Evolutionary conservation across 2,329 filamentous ascomycete species (phyloP).

Genomic region (Aspergillus sojae): DNA sequence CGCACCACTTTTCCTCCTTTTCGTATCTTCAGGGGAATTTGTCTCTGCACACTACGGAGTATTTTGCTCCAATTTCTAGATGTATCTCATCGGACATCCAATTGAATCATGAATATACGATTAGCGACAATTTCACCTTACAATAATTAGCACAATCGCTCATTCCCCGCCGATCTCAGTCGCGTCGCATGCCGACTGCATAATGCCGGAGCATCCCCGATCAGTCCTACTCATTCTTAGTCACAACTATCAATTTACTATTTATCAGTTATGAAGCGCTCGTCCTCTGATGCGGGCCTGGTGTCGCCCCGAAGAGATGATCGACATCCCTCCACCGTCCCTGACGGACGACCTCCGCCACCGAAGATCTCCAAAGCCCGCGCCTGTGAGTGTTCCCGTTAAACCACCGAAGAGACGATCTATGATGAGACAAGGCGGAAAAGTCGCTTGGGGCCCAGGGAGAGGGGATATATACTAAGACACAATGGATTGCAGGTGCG

Average conservation of each 20-base stretch:
- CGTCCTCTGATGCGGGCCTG: constrained; percentile 38
- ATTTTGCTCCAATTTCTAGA: background rate
- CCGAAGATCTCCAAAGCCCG: constrained; percentile 46
- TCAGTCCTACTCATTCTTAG: constrained; percentile 8
- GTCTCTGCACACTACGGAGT: background rate
- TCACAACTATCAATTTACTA: constrained; percentile 20
- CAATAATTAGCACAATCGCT: constrained; percentile 3
- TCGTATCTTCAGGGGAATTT: background rate
- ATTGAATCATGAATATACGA: background rate
- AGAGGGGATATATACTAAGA: constrained; percentile 9
- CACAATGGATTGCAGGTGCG: constrained; percentile 34
- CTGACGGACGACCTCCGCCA: constrained; percentile 24
- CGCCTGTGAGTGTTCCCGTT: constrained; percentile 38
- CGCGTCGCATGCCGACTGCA: constrained; percentile 20
- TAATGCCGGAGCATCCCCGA: constrained; percentile 31
- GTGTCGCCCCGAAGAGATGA: constrained; percentile 31
- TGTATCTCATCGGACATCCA: background rate
- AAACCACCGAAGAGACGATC: background rate
- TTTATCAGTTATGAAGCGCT: constrained; percentile 34
- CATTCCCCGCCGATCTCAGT: constrained; percentile 8
- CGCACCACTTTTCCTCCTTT: background rate
- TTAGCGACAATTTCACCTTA: background rate
- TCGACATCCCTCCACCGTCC: constrained; percentile 24
- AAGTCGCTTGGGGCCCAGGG: background rate
- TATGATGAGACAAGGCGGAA: background rate